Percentiles rank a stretch among this genome's conserved stretches.
Evolutionary conservation across 106 monocot species (phyloP).

Genomic region (Vanilla planifolia): DNA sequence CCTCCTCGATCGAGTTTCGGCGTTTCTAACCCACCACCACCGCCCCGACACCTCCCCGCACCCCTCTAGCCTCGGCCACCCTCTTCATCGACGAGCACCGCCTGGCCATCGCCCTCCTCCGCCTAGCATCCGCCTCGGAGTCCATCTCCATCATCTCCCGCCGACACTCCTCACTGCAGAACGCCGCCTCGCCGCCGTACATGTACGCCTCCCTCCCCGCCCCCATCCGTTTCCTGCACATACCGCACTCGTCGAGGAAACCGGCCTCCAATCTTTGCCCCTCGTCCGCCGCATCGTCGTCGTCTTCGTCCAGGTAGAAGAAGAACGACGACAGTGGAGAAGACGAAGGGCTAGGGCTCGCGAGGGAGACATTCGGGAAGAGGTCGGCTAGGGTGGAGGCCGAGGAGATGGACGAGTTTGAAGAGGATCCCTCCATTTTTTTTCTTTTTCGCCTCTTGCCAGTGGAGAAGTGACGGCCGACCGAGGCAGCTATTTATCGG

Average conservation of each 20-base stretch:
- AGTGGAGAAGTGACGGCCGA: too few species aligned
- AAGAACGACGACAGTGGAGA: neutral
- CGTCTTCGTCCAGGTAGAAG: neutral
- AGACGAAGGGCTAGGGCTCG: neutral
- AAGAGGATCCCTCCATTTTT: too few species aligned
- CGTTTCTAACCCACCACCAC: too few species aligned
- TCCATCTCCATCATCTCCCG: conserved; percentile 6
- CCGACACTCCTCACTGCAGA: conserved; percentile 6
- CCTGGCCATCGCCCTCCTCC: neutral
- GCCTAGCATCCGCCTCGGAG: neutral
- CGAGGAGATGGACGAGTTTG: too few species aligned
- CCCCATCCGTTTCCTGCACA: neutral
- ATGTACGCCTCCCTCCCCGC: conserved; percentile 2
- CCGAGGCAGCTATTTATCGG: too few species aligned
- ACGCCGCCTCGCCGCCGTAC: conserved; percentile 4
- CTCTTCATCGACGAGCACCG: too few species aligned
- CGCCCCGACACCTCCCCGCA: too few species aligned
- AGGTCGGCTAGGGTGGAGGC: too few species aligned
- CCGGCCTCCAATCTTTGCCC: neutral
- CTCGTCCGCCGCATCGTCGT: neutral
- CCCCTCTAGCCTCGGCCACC: too few species aligned
- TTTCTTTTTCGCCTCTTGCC: too few species aligned
- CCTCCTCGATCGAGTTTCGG: too few species aligned
- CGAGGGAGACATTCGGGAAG: too few species aligned
- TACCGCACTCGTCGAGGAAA: conserved; percentile 1